Evolutionary conservation across 169 alveolate species (phyloP).

Genomic region (Pseudocohnilembus persalinus): DNA sequence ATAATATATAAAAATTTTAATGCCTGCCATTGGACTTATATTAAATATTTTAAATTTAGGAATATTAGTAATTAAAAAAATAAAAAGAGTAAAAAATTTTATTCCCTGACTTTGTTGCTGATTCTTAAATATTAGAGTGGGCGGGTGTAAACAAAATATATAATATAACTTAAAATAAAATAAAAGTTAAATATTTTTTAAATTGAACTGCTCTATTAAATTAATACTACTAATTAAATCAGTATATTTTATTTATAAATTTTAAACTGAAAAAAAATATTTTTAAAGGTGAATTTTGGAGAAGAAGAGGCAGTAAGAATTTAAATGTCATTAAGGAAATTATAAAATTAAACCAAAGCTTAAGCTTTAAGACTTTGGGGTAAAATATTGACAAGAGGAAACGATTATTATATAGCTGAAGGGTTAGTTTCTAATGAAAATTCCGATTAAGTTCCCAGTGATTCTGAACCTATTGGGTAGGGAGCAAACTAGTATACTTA

Average conservation of each 20-base stretch:
- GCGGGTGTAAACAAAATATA: neutral
- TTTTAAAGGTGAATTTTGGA: slow-evolving; percentile 77
- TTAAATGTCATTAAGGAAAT: slow-evolving; percentile 58
- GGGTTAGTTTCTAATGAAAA: slow-evolving; percentile 60
- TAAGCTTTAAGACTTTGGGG: slow-evolving; percentile 75
- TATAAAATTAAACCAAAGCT: slow-evolving; percentile 65
- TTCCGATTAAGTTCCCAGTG: slow-evolving; percentile 55
- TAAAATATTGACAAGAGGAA: slow-evolving; percentile 64
- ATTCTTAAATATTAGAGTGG: neutral
- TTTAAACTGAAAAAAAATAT: slow-evolving; percentile 44
- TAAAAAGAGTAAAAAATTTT: neutral
- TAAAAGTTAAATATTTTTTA: neutral
- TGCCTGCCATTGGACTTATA: too few species aligned
- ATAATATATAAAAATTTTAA: neutral
- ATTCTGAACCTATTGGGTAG: slow-evolving; percentile 78
- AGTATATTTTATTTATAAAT: slow-evolving; percentile 34
- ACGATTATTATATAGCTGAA: slow-evolving; percentile 78
- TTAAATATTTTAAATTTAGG: neutral
- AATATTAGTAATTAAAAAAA: neutral
- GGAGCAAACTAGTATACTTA: slow-evolving; percentile 75
- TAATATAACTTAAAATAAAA: neutral
- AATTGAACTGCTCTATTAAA: slow-evolving; percentile 23
- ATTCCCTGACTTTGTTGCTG: neutral
- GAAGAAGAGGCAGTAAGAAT: slow-evolving; percentile 75
- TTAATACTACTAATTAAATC: slow-evolving; percentile 23